These are phyloP conservation scores for Jamesozyma rosinii DNA, from an alignment of 805 yeast genomes.

Conservation along the genomic window DNA sequence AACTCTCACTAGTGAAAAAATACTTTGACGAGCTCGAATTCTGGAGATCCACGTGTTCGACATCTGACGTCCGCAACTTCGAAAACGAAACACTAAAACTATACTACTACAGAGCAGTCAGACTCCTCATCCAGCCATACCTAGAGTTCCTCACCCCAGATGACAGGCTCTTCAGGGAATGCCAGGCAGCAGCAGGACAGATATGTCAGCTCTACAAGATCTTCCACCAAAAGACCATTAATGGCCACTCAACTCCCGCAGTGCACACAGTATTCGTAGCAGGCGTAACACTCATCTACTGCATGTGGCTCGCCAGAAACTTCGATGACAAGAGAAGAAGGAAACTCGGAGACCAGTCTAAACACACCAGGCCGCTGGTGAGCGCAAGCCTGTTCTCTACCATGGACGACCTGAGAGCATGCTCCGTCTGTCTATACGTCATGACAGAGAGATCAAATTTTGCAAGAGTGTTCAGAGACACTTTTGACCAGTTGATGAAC, in stretches of 20 bases:
- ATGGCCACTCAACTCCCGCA: slow-evolving; percentile 57
- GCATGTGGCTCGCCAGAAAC: slow-evolving; percentile 60
- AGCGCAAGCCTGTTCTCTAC: slow-evolving; percentile 46
- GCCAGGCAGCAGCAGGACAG: slow-evolving; percentile 66
- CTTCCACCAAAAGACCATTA: slow-evolving; percentile 51
- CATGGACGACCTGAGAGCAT: slow-evolving; percentile 54
- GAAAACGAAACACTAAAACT: slow-evolving; percentile 52
- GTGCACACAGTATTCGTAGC: slow-evolving; percentile 61
- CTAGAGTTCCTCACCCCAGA: slow-evolving; percentile 53
- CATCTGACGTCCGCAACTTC: slow-evolving; percentile 33
- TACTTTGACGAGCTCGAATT: slow-evolving; percentile 46
- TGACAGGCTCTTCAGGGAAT: slow-evolving; percentile 50
- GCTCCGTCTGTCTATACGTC: slow-evolving; percentile 58
- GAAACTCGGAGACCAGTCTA: slow-evolving; percentile 46
- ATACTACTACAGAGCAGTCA: slow-evolving; percentile 50
- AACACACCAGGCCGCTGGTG: slow-evolving; percentile 52
- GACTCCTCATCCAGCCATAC: slow-evolving; percentile 55
- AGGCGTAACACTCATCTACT: slow-evolving; percentile 56
- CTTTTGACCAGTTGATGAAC: slow-evolving; percentile 56
- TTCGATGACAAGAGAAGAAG: slow-evolving; percentile 47
- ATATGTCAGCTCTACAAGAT: slow-evolving; percentile 55
- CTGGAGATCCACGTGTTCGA: slow-evolving; percentile 44
- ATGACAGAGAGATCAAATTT: slow-evolving; percentile 58
- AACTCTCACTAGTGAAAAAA: slow-evolving; percentile 42
- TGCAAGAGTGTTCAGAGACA: slow-evolving; percentile 54